Evolutionary conservation across 2,329 filamentous ascomycete genomes (phyloP), one percentile per base, ranked within the genome.

Genomic region (Alternaria ethzedia): DNA sequence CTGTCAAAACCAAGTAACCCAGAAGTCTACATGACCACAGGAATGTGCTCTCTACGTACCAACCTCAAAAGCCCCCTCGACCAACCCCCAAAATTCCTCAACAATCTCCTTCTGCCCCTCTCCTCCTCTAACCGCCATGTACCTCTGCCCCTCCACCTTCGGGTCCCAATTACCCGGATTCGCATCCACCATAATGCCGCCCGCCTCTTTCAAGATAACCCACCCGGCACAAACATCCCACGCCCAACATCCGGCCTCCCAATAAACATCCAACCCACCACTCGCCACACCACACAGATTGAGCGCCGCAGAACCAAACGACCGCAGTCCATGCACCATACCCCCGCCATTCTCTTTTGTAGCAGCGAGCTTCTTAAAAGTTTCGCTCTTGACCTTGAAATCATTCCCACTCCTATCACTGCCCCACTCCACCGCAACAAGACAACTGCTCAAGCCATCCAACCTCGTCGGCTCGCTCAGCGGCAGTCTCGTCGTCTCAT

Each of bases 211-310:
- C 25, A 95, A 81, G 64, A 95, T 90, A 61, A 90, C 88, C 92
- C 91, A 94, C 0, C 89, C 92, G 6, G 92, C 92, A 75, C 90
- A 92, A 3, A 95, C 92, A 77, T 95, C 92, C 92, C 92, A 95
- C 2, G 91, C 91, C 87, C 91, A 95, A 79, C 91, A 93, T 0
- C 92, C 92, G 41, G 90, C 91, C 81, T 95, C 92, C 92, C 92
- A 95, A 77, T 93, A 95, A 21, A 88, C 72, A 76, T 95, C 92
- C 25, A 93, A 70, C 77, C 89, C 86, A 0, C 92, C 92, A 10
- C 88, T 86, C 3, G 92, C 92, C 4, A 93, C 89, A 43, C 85
- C 86, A 61, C 90, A 92, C 17, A 94, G 79, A 78, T 94, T 94
- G 71, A 95, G 82, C 44, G 92, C 92, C 8, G 92, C 92, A 54